Evolutionary conservation across 768 basidiomycete genomes (phyloP), one percentile per base, ranked within the genome.

Genomic region (Tephrocybe sp.): DNA sequence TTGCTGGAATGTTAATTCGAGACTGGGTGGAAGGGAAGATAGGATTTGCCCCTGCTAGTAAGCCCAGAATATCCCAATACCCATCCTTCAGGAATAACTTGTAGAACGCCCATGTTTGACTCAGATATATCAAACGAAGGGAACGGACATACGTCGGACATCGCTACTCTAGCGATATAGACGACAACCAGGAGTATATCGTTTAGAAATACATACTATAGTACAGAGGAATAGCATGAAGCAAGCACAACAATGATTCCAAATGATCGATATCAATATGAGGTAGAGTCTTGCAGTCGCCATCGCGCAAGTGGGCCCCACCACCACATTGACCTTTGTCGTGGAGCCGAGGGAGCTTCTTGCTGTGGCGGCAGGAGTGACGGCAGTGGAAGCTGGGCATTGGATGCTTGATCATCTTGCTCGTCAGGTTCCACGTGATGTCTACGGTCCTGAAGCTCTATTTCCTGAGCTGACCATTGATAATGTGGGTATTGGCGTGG

Each of bases 1-100:
- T 94, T 47, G 91, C 88, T 0, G 93, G 93, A n/a, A 81, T 88
- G 24, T 65, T 95, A 61, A 87, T 95, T 57, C 71, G 79, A 42
- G 80, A 91, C 46, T 94, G 93, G 93, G 86, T 75, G 4, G 78
- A 83, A 33, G 75, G 80, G 25, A 82, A 73, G 62, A 73, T 80
- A 33, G 58, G 63, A 23, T 76, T 76, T 52, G 52, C 64, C 1
- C 45, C 44, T 18, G 24, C 49, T 11, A 45, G 50, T 51, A 44
- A 57, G 47, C 42, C 39, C 40, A 43, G 11, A 29, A 29, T 37
- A 15, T 36, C 46, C n/a, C 39, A 50, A 18, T 12, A 19, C 12
- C 44, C 16, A 15, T 40, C 45, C 21, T 47, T 46, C 21, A 53
- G 31, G 22, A 45, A 53, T 33, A 41, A 40, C 25, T 23, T 55